Base-by-base conservation (phyloP, 345 rosid species). In the Eutrema heterophyllum region DNA sequence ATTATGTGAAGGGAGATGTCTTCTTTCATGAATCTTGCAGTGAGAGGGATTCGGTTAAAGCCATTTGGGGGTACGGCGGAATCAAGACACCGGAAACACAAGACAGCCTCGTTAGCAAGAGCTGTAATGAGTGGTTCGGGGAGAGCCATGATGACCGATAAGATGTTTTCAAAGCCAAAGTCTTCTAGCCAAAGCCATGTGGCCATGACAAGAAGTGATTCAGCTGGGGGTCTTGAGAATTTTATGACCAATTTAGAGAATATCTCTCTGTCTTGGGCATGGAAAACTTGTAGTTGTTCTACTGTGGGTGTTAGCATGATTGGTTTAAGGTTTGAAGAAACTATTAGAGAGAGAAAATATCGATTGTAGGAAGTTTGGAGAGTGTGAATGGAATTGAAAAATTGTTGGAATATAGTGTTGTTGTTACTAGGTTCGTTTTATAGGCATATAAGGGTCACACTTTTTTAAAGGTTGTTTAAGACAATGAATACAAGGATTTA, bases 111-210 rank as follows among this genome's bases (percentile, higher is more conserved):
- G n/a, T 85, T 51, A 2, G 78, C 83, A 0, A 83, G 0, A 30
- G 60, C 13, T 9, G 30, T 8, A 43, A 85, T 15, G n/a, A 79
- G 9, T 7, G 56, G 27, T 66, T 82, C 76, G 0, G 61, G 9
- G 1, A 83, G 68, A 9, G 7, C 3, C 4, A 6, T 5, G 53
- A 79, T 69, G 44, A n/a, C 55, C 36, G 70, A n/a, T 5, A 79
- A 13, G 18, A 83, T 33, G 26, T 77, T 53, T 5, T 78, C 75
- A 16, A 29, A 72, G 4, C 78, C 73, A 30, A 35, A 68, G 0
- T 74, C 73, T 67, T 85, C 85, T 5, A 85, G 73, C 88, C 88
- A 85, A 16, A 85, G 55, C 88, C 88, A 85, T 26, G 75, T 33
- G 1, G 88, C 82, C 71, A 85, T 66, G 39, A 85, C 29, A 8